Evolutionary conservation across 306 rosid genomes (phyloP), one percentile per base, ranked within the genome.

Genomic region (Glycine soja): DNA sequence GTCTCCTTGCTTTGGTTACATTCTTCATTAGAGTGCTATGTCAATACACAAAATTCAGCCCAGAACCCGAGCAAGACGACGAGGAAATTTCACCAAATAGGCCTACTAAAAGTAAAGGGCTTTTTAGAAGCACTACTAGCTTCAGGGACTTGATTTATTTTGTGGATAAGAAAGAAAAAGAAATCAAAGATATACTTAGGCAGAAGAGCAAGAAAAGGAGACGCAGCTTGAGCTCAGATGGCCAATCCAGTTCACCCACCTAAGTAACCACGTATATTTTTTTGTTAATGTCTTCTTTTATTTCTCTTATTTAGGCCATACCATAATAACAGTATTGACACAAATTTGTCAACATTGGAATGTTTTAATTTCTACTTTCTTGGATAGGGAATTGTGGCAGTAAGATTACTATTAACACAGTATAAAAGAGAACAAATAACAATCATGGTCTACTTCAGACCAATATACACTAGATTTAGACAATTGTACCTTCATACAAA

Each of bases 121-220:
- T 61, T n/a, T 0, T 71, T 46, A 12, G 82, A 47, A 7, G 74
- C 7, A 45, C 81, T 8, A 45, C 64, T 0, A 89, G 97, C 78
- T 88, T 93, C 87, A 93, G 86, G 78, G 43, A 75, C 58, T 82
- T 85, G 80, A 72, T 86, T 0, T 82, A 15, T 4, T 90, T 93
- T 84, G 90, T 88, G 64, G 98, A 93, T 84, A 90, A 11, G 74
- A 95, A 53, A 78, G 99, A 95, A 85, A 78, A 16, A 51, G 93
- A 86, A 24, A 72, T 92, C 82, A 93, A 89, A 87, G 88, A 94
- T 77, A 85, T 76, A 64, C 88, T 85, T 8, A 87, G 82, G 84
- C 72, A 85, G 77, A 89, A 92, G 77, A 71, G 38, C 75, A 84
- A 70, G 3, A 87, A 82, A 76, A 81, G 88, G 48, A 45, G 78